phyloP scores from a whole-genome alignment of 2,329 filamentous ascomycete species.

The Colletotrichum tamarilloi region DNA sequence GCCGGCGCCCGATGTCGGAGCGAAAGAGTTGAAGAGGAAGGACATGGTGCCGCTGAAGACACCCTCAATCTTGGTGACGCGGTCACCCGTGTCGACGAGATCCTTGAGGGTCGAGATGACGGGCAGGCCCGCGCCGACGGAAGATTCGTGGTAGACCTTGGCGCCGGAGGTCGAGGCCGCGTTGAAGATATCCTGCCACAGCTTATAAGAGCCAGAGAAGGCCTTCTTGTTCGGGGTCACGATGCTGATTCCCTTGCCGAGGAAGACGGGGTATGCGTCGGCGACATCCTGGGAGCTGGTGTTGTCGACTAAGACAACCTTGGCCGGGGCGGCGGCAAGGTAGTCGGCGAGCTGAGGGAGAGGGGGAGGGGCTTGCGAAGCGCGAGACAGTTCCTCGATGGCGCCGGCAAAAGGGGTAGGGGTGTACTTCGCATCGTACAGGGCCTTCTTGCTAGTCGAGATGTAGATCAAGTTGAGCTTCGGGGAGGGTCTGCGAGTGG shows the following conservation, averaged over 20 bases:
- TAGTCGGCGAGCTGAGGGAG: constrained; percentile 80
- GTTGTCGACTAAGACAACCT: constrained; percentile 91
- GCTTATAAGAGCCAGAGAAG: constrained; percentile 82
- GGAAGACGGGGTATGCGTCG: constrained; percentile 82
- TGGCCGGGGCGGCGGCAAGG: constrained; percentile 80
- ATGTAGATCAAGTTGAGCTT: constrained; percentile 86
- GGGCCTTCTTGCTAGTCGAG: constrained; percentile 84
- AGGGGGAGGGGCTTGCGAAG: constrained; percentile 72
- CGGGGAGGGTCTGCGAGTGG: constrained; percentile 72
- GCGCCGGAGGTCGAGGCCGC: constrained; percentile 77
- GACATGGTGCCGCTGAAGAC: constrained; percentile 98
- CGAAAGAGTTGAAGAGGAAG: constrained; percentile 98
- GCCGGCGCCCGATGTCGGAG: constrained; percentile 79
- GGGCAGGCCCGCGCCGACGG: constrained; percentile 91
- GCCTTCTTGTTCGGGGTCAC: constrained; percentile 99
- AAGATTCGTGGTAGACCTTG: constrained; percentile 94
- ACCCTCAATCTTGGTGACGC: constrained; percentile 92
- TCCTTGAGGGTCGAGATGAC: constrained; percentile 95
- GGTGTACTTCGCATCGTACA: constrained; percentile 80
- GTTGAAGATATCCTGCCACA: constrained; percentile 90
- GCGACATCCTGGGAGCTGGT: constrained; percentile 92
- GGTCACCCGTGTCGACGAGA: constrained; percentile 92
- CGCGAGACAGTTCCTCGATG: constrained; percentile 72
- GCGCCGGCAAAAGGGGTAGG: constrained; percentile 70
- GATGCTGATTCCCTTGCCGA: constrained; percentile 85